Evolutionary conservation across 805 yeast species (phyloP), one percentile per base, ranked within the genome.

Genomic region (Candida takata): DNA sequence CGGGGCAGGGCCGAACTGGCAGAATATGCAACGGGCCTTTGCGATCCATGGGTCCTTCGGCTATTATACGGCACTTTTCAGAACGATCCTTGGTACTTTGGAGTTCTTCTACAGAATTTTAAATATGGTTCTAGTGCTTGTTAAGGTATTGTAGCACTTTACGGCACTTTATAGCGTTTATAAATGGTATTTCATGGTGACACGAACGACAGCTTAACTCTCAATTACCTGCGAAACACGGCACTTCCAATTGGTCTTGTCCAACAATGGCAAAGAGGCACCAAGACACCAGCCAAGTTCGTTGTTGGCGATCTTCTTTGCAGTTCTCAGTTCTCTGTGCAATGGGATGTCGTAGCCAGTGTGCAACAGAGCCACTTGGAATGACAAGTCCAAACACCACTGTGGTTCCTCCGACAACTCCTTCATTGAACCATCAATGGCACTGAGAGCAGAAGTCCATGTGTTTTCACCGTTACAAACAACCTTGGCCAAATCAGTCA

Each of bases 271-370:
- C 50, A 92, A 71, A 2, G 97, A 85, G 2, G 97, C 98, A 50
- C 99, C 99, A 38, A 92, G 69, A 67, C 97, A 92, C 99, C 99
- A 92, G 24, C 98, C 99, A 35, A 92, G 70, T 64, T 92, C 98
- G 52, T 85, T 87, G 54, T 78, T 77, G 35, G 78, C 82, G 49
- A 92, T 85, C 57, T 77, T 87, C 67, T 86, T 79, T 8, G 97
- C 97, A 6, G 96, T 92, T 60, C 76, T 84, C 48, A 92, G 76
- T 61, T 90, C 97, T 58, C 97, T 78, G 46, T 72, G 68, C 40
- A 84, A 71, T 42, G 97, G 96, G 45, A 92, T 86, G 49, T 90
- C 97, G 61, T 92, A 92, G 29, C 99, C 99, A n/a, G 88, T 81
- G 61, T 88, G 96, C 46, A 92, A 68, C 58, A 92, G 64, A 2